Base-by-base conservation (phyloP, 2,329 filamentous ascomycete genomes). In the Teratosphaeria pseudoeucalypti region DNA sequence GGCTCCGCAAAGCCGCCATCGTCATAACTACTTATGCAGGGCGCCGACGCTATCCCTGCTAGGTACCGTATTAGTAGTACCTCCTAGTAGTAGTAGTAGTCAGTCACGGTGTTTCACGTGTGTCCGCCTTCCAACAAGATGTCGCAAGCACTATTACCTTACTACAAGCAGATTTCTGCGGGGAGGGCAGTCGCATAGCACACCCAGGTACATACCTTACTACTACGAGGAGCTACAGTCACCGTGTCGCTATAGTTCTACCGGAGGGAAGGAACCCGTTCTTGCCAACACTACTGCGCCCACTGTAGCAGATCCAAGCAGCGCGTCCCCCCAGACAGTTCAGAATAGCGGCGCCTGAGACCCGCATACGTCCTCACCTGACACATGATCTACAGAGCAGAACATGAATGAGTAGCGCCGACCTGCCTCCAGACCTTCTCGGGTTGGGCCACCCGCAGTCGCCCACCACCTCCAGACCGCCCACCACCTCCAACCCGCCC, bases 371-470 rank as follows among this genome's bases (percentile, higher is more conserved):
- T 11, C n/a, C 43, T 23, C 43, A 49, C 43, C 43, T 49, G 43
- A 49, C 43, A 16, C 5, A 49, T n/a, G 10, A 23, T n/a, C 23
- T 16, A 16, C 16, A 10, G 43, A 49, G 37, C 43, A 19, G 34
- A 39, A 23, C 49, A 32, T 54, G 49, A 54, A 59, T 59, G 54
- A 54, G 39, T 47, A 58, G 34, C 49, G 27, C 26, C 43, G 57
- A 61, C 34, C 19, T 61, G 53, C 60, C 60, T 11, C 19, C 37
- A 27, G 32, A 58, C 54, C 52, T 61, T 14, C 52, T 62, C 43
- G 63, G 61, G 32, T 61, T 61, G 34, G 59, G 57, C 29, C 60
- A 61, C 47, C 57, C 61, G 10, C 26, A 59, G 29, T 54, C 43
- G 11, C 19, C 57, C 34, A 29, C 61, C 23, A 49, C 26, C 58